phyloP scores from a whole-genome alignment of 176 grass and related monocot genomes.

The Ensete glaucum region DNA sequence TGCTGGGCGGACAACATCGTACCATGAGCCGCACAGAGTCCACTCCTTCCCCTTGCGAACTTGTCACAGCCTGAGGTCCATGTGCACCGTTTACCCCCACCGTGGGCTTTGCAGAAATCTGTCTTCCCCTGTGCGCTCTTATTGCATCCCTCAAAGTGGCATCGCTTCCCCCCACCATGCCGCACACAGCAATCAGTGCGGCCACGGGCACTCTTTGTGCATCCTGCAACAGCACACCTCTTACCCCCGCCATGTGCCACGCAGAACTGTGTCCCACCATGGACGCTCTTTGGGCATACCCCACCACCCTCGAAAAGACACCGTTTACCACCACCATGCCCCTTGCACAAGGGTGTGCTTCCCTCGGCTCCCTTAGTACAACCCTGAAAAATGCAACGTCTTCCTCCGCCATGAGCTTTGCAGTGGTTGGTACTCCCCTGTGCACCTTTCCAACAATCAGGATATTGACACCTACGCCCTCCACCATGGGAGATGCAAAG shows the following conservation, averaged over 20 bases:
- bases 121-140: conserved; percentile 77
- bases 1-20: conserved; percentile 41
- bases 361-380: conserved; percentile 61
- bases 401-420: conserved; percentile 67
- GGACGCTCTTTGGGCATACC: conserved; percentile 66
- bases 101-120: conserved; percentile 63
- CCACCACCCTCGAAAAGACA: conserved; percentile 53
- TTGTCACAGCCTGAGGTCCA: conserved; percentile 52
- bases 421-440: conserved; percentile 69
- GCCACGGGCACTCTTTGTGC: conserved; percentile 65
- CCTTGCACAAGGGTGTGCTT: conserved; percentile 67
- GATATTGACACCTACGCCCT: conserved; percentile 53
- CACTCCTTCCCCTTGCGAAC: conserved; percentile 56
- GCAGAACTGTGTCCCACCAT: conserved; percentile 58
- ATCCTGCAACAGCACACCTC: conserved; percentile 47
- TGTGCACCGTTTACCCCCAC: conserved; percentile 55
- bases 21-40: conserved; percentile 58
- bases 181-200: conserved; percentile 54
- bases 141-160: conserved; percentile 36
- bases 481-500: conserved; percentile 77
- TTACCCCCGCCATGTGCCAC: conserved; percentile 77
- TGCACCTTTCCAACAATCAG: conserved; percentile 59
- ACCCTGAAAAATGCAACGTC: conserved; percentile 56
- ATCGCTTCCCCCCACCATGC: conserved; percentile 69
- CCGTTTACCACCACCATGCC: conserved; percentile 68